A percentile compares a stretch with the other conserved stretches of the same genome.
Evolutionary conservation across 2,329 filamentous ascomycete species (phyloP).

Genomic region (Alternaria conjuncta): DNA sequence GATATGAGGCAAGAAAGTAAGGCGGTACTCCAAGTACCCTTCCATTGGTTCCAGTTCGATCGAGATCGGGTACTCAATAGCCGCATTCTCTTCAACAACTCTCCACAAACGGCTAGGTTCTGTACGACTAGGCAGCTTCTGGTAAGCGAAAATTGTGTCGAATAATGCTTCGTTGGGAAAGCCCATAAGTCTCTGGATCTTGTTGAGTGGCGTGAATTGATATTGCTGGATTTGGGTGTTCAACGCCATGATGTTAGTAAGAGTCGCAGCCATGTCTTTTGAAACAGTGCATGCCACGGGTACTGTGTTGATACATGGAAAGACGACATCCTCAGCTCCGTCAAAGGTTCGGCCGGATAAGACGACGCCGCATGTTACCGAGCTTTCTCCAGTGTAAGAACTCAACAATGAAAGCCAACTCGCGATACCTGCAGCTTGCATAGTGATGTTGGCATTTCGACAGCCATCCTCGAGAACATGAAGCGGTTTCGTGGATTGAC

Average conservation of each 20-base stretch:
- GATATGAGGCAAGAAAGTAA: slow-evolving; percentile 70
- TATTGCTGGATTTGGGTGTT: slow-evolving; percentile 71
- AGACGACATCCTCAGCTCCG: slow-evolving; percentile 64
- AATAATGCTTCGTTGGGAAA: slow-evolving; percentile 72
- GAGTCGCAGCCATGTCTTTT: slow-evolving; percentile 62
- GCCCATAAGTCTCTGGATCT: slow-evolving; percentile 75
- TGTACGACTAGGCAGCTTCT: slow-evolving; percentile 59
- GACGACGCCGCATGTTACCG: slow-evolving; percentile 79
- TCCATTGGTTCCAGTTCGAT: slow-evolving; percentile 73
- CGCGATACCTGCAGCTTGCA: slow-evolving; percentile 78
- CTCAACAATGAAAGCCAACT: slow-evolving; percentile 79
- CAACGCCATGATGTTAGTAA: slow-evolving; percentile 68
- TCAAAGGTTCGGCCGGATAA: slow-evolving; percentile 75
- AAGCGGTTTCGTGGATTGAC: slow-evolving; percentile 51
- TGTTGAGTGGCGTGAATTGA: slow-evolving; percentile 73
- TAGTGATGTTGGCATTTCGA: slow-evolving; percentile 65
- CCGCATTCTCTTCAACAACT: slow-evolving; percentile 68
- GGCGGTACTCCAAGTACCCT: slow-evolving; percentile 63
- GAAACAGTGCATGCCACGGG: slow-evolving; percentile 69
- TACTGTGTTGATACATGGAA: slow-evolving; percentile 84
- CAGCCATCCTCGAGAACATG: slow-evolving; percentile 63
- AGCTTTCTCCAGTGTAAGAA: slow-evolving; percentile 75
- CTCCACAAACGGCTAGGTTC: slow-evolving; percentile 59
- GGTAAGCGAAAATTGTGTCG: slow-evolving; percentile 85
- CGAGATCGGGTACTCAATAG: slow-evolving; percentile 79